Conservation (phyloP, 2,329 filamentous ascomycete genomes). For the Graphilbum sp. region DNA sequence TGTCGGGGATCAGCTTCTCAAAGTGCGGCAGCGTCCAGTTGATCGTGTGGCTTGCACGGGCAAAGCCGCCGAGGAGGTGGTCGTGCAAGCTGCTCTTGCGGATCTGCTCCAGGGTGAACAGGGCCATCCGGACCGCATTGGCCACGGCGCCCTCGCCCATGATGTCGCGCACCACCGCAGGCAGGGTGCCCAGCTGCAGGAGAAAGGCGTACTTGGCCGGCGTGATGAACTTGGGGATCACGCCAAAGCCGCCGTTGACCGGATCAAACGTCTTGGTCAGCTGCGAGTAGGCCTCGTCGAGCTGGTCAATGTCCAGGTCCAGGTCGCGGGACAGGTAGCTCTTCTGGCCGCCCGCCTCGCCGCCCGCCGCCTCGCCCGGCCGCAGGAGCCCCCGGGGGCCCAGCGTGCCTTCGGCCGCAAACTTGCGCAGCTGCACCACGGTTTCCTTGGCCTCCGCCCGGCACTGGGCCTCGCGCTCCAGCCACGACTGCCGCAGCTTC, state of each 20-base stretch:
- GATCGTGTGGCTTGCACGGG: slow-evolving; percentile 71
- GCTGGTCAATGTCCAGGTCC: slow-evolving; percentile 70
- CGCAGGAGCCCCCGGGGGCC: slow-evolving; percentile 20
- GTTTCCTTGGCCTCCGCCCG: slow-evolving; percentile 73
- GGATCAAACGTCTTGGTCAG: slow-evolving; percentile 70
- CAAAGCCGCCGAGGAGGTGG: slow-evolving; percentile 39
- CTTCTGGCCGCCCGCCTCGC: slow-evolving; percentile 6
- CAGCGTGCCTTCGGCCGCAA: slow-evolving; percentile 74
- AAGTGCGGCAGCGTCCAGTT: slow-evolving; percentile 95
- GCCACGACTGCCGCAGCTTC: slow-evolving; percentile 64
- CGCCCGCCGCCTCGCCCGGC: slow-evolving; percentile 12
- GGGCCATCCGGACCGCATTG: slow-evolving; percentile 60
- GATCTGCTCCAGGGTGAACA: slow-evolving; percentile 67
- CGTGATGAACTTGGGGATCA: slow-evolving; percentile 77
- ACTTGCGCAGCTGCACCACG: slow-evolving; percentile 63
- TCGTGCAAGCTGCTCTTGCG: slow-evolving; percentile 37
- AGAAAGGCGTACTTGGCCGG: slow-evolving; percentile 74
- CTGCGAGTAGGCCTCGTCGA: slow-evolving; percentile 77
- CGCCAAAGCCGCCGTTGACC: slow-evolving; percentile 63
- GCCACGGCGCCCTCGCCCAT: slow-evolving; percentile 74
- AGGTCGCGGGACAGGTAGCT: slow-evolving; percentile 29
- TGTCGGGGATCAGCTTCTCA: slow-evolving; percentile 93
- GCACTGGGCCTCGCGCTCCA: slow-evolving; percentile 68
- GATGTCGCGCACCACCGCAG: slow-evolving; percentile 61
- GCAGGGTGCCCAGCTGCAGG: slow-evolving; percentile 56